Conservation (phyloP, 306 rosid genomes). For the Vachellia pachyceras region DNA sequence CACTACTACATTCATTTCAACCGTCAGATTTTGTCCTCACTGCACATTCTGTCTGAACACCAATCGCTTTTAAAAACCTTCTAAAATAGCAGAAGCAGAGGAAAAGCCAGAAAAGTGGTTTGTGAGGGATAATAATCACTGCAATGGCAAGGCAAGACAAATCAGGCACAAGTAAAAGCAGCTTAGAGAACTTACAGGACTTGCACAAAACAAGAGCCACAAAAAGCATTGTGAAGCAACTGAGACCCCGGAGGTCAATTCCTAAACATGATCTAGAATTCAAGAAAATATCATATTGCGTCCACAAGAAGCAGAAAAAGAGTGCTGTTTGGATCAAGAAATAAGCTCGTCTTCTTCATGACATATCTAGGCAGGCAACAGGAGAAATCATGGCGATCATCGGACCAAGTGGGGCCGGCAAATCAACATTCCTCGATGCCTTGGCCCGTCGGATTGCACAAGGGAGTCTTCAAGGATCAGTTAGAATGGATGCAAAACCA, state of each 20-base stretch:
- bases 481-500: slow-evolving; percentile 73
- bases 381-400: slow-evolving; percentile 89
- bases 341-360: slow-evolving; percentile 77
- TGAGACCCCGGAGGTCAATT: slow-evolving; percentile 43
- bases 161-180: slow-evolving; percentile 51
- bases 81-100: slow-evolving; percentile 27
- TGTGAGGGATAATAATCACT: slow-evolving; percentile 20
- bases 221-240: slow-evolving; percentile 33
- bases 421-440: slow-evolving; percentile 94
- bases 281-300: slow-evolving; percentile 66
- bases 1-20: too few species aligned
- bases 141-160: slow-evolving; percentile 52
- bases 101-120: slow-evolving; percentile 30
- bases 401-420: slow-evolving; percentile 98
- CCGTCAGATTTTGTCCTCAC: slow-evolving; percentile 47
- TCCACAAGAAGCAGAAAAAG: slow-evolving; percentile 69
- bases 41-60: slow-evolving; percentile 28
- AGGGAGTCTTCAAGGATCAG: slow-evolving; percentile 88
- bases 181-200: slow-evolving; percentile 68
- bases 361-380: slow-evolving; percentile 81
- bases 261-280: slow-evolving; percentile 76
- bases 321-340: slow-evolving; percentile 75
- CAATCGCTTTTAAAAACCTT: slow-evolving; percentile 32
- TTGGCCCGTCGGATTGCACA: slow-evolving; percentile 82
- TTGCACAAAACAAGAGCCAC: slow-evolving; percentile 46